These are phyloP conservation scores for Candida easanensis DNA, from an alignment of 805 yeast genomes.

Conservation along the genomic window DNA sequence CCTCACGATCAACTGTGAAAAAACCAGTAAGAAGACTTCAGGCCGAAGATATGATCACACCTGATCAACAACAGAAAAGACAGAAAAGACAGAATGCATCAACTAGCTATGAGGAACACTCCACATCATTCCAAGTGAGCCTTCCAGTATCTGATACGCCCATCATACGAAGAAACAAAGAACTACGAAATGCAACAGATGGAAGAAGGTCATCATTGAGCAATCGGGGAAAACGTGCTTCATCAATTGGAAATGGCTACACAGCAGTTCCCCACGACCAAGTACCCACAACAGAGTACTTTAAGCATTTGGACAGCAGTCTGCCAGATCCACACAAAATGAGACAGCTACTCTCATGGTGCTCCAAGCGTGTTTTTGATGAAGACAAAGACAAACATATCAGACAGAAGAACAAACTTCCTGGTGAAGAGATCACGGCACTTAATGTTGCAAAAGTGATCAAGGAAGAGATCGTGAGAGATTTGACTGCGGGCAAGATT, in stretches of 20 bases:
- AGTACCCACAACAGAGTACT: conserved; percentile 51
- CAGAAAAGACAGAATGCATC: conserved; percentile 4
- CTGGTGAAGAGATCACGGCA: conserved; percentile 40
- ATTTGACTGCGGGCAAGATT: conserved; percentile 55
- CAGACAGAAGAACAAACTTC: conserved; percentile 25
- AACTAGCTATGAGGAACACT: conserved; percentile 22
- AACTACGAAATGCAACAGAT: conserved; percentile 27
- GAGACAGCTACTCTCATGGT: conserved; percentile 70
- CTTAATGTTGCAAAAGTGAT: conserved; percentile 58
- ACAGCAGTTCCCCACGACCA: conserved; percentile 64
- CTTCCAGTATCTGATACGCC: conserved; percentile 38
- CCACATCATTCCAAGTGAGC: conserved; percentile 26
- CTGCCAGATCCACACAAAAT: conserved; percentile 72
- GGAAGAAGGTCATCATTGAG: conserved; percentile 49
- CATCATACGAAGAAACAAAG: conserved; percentile 35
- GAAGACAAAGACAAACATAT: conserved; percentile 27
- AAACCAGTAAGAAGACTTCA: conserved; percentile 13
- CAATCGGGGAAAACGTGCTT: conserved; percentile 67
- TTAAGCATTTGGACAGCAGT: conserved; percentile 57
- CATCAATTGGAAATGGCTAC: conserved; percentile 74
- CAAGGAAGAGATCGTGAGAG: conserved; percentile 58
- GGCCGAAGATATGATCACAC: conserved; percentile 24
- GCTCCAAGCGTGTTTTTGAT: conserved; percentile 46
- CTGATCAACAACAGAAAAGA: conserved; percentile 17
- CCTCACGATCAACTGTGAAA: conserved; percentile 2